Evolutionary conservation across 139 green algal genomes (phyloP).

Genomic region (Tetraselmis striata): DNA sequence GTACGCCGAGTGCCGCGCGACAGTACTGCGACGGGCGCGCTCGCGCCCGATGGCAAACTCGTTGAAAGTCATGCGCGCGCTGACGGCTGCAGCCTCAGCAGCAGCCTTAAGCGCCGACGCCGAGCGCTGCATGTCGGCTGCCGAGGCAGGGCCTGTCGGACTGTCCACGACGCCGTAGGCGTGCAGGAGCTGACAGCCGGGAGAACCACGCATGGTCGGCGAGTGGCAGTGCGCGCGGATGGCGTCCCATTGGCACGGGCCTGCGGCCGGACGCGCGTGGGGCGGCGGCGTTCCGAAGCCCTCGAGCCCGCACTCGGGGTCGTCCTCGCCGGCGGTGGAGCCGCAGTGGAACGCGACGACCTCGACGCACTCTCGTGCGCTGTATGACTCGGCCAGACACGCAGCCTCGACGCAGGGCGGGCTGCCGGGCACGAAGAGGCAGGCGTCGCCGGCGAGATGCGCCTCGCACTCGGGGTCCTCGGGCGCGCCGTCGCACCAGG

Average conservation of each 20-base stretch:
- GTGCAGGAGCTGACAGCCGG: not conserved
- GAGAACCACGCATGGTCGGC: not conserved
- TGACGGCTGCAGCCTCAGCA: not conserved
- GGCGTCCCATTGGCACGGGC: not conserved
- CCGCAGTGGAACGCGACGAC: not conserved
- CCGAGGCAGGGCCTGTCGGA: not conserved
- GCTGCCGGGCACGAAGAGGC: conserved; percentile 5
- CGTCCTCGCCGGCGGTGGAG: not conserved
- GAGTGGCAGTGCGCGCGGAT: not conserved
- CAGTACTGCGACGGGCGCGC: not conserved
- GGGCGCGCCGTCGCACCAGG: not conserved
- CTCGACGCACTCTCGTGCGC: not conserved
- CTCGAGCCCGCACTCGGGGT: not conserved
- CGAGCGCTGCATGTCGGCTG: not conserved
- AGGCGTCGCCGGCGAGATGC: conserved; percentile 2
- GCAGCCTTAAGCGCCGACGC: not conserved
- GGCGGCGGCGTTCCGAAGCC: not conserved
- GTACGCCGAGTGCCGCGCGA: not conserved
- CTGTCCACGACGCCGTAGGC: not conserved
- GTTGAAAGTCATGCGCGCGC: not conserved
- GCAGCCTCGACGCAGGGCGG: not conserved
- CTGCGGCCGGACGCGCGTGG: not conserved
- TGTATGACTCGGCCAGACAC: not conserved
- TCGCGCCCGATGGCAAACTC: not conserved
- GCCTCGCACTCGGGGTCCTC: conserved; percentile 10